phyloP scores from a whole-genome alignment of 1,139 yeast species.

The Yamadazyma aaseri region DNA sequence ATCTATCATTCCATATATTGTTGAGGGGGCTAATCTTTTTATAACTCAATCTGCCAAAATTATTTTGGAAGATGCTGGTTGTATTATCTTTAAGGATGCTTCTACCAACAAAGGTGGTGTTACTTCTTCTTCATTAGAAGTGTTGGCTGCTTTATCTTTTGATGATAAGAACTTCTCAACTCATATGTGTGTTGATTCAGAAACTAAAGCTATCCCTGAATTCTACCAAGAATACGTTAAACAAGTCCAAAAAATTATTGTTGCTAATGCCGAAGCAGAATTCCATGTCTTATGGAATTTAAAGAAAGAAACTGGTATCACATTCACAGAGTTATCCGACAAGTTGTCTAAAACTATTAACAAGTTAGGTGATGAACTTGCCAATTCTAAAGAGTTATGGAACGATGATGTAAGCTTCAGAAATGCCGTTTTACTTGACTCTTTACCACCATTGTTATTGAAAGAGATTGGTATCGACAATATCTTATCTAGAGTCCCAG shows the following conservation, averaged over 20 bases:
- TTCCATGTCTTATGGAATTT: conserved; percentile 87
- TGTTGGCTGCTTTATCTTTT: conserved; percentile 88
- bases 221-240: conserved; percentile 81
- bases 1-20: conserved; percentile 79
- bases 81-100: conserved; percentile 88
- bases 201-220: conserved; percentile 56
- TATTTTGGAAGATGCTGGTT: conserved; percentile 81
- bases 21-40: conserved; percentile 96
- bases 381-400: conserved; percentile 84
- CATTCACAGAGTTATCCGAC: conserved; percentile 82
- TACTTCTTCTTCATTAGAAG: conserved; percentile 94
- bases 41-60: conserved; percentile 93
- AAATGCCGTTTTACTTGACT: conserved; percentile 70
- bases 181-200: conserved; percentile 68
- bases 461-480: conserved; percentile 72
- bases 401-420: conserved; percentile 73
- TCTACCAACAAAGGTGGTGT: conserved; percentile 99
- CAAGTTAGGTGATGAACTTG: conserved; percentile 84
- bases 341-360: conserved; percentile 83
- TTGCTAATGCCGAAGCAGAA: conserved; percentile 77
- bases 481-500: conserved; percentile 79
- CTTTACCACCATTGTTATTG: conserved; percentile 75
- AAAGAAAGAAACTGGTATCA: conserved; percentile 60
- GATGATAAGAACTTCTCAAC: conserved; percentile 78
- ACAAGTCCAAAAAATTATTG: conserved; percentile 76